Evolutionary conservation across 441 rosid genomes (phyloP).

Genomic region (Rhodomyrtus psidioides): DNA sequence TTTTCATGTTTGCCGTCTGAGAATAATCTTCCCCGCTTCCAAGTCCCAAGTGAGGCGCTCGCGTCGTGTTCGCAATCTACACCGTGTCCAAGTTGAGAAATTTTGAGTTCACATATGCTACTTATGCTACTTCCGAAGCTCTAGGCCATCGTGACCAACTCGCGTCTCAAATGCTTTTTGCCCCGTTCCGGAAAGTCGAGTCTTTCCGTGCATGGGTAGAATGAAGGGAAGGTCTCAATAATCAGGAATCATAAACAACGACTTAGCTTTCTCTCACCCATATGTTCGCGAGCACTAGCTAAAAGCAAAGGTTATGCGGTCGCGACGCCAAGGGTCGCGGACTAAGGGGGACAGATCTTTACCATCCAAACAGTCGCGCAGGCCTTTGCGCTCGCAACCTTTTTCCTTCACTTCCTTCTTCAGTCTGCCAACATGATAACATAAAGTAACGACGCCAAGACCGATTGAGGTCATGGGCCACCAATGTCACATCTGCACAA

Average conservation of each 20-base stretch:
- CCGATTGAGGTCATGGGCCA: not conserved
- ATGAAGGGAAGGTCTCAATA: not conserved
- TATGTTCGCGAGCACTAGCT: not conserved
- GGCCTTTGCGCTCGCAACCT: not conserved
- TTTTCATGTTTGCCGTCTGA: not conserved
- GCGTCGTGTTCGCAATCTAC: not conserved
- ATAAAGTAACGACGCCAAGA: not conserved
- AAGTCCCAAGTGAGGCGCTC: not conserved
- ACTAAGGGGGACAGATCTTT: not conserved
- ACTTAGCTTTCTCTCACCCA: not conserved
- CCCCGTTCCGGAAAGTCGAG: not conserved
- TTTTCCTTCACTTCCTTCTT: not conserved
- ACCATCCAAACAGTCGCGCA: not conserved
- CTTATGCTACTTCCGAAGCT: not conserved
- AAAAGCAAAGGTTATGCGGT: not conserved
- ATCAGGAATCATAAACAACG: not conserved
- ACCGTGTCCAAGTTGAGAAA: not conserved
- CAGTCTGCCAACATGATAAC: not conserved
- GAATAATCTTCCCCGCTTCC: not conserved
- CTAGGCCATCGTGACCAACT: not conserved
- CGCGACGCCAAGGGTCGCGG: not conserved
- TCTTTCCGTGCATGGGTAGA: not conserved
- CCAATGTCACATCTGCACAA: not conserved
- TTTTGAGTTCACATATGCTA: not conserved
- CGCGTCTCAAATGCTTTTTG: not conserved